Conservation (phyloP, 352 stramenopile genomes). For the Phytophthora brassicae region DNA sequence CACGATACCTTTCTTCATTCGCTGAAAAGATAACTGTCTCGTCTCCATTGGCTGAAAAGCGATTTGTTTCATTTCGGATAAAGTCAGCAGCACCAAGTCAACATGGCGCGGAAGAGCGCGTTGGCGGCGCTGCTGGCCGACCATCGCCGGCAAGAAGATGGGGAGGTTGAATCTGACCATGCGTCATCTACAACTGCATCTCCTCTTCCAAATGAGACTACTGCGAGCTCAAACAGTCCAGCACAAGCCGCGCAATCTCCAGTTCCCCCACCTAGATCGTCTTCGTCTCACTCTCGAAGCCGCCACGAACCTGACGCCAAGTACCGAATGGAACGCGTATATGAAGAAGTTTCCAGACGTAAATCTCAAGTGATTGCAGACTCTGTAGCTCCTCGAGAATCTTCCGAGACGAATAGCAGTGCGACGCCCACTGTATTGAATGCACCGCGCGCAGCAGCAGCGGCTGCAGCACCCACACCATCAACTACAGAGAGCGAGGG, state of each 20-base stretch:
- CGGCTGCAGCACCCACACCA: not conserved
- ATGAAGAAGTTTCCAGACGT: conserved; percentile 44
- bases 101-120: conserved; percentile 35
- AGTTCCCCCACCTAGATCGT: conserved; percentile 6
- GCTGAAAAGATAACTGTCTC: conserved; percentile 6
- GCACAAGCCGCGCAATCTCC: conserved; percentile 19
- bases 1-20: conserved; percentile 22
- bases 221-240: conserved; percentile 5
- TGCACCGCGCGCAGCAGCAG: conserved; percentile 8
- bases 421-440: conserved; percentile 17
- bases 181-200: not conserved
- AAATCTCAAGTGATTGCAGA: conserved; percentile 29
- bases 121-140: conserved; percentile 31
- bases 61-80: conserved; percentile 15
- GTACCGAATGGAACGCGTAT: conserved; percentile 57
- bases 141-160: conserved; percentile 28
- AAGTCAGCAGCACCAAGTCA: conserved; percentile 17
- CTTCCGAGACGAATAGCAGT: conserved; percentile 35
- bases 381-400: conserved; percentile 13
- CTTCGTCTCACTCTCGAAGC: conserved; percentile 7
- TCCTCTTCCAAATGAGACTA: not conserved
- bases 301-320: conserved; percentile 30
- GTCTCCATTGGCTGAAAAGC: conserved; percentile 16
- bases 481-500: conserved; percentile 29
- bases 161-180: not conserved